Conservation (phyloP, 352 stramenopile genomes). For the Pythium volutum region DNA sequence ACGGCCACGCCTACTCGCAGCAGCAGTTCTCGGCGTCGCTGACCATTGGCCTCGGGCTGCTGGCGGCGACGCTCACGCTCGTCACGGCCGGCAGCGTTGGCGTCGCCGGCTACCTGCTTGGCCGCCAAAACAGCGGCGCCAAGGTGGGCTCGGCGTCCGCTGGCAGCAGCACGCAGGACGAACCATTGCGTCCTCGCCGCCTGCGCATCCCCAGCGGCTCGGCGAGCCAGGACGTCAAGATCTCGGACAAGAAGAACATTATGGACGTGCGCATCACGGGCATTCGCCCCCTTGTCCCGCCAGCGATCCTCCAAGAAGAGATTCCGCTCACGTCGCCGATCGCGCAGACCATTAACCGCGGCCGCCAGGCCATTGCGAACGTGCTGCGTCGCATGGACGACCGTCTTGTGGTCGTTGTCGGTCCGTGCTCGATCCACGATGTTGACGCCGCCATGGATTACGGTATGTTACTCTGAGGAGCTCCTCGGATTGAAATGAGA, state of each 20-base stretch:
- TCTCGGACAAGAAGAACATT: constrained; percentile 83
- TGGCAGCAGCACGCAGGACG: constrained; percentile 11
- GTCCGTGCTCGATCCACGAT: constrained; percentile 89
- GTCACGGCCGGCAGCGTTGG: constrained; percentile 69
- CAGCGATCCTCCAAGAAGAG: constrained; percentile 81
- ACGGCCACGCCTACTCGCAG: constrained; percentile 4
- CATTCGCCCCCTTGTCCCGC: constrained; percentile 85
- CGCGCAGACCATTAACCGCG: constrained; percentile 74
- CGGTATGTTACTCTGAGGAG: background rate
- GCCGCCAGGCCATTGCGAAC: constrained; percentile 69
- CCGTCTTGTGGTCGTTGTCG: constrained; percentile 79
- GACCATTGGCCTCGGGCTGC: constrained; percentile 58
- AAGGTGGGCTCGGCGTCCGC: constrained; percentile 10
- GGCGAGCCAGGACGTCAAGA: constrained; percentile 77
- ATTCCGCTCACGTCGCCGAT: constrained; percentile 79
- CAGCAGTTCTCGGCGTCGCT: constrained; percentile 38
- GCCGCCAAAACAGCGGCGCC: constrained; percentile 33
- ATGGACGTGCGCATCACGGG: constrained; percentile 85
- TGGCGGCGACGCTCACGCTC: constrained; percentile 72
- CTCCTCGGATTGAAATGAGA: background rate
- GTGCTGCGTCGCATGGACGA: constrained; percentile 81
- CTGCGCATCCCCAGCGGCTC: constrained; percentile 61
- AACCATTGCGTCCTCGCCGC: constrained; percentile 30
- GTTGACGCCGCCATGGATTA: constrained; percentile 86
- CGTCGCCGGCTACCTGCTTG: constrained; percentile 66